phyloP scores from a whole-genome alignment of 768 basidiomycete genomes.

The Paxillus ammoniavirescens region DNA sequence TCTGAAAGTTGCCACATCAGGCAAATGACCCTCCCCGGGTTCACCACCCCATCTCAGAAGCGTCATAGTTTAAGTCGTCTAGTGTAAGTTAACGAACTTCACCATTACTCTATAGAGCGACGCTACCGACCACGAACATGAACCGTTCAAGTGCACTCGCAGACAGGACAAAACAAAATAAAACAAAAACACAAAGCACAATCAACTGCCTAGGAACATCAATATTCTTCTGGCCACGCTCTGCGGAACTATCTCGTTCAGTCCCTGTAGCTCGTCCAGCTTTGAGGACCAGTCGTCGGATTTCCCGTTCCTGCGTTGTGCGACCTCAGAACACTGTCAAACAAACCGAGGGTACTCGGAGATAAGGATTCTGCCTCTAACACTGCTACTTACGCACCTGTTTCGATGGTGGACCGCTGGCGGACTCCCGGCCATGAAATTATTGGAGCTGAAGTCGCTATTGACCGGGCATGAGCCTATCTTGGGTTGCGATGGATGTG shows the following conservation, averaged over 20 bases:
- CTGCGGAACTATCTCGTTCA: slow-evolving; percentile 9
- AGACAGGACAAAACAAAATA: no score
- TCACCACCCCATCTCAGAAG: no score
- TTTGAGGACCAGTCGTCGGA: not conserved
- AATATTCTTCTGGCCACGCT: not conserved
- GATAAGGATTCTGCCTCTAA: not conserved
- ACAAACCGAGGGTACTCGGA: not conserved
- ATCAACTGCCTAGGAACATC: not conserved
- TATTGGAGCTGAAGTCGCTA: not conserved
- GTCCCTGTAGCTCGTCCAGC: slow-evolving; percentile 6
- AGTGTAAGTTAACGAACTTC: no score
- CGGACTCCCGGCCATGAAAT: not conserved
- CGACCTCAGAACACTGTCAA: not conserved
- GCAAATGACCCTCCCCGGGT: slow-evolving; percentile 7
- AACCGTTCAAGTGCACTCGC: no score
- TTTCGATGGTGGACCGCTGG: not conserved
- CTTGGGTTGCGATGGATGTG: not conserved
- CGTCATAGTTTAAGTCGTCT: no score
- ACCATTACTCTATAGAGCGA: no score
- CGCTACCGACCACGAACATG: no score
- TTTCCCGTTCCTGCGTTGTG: not conserved
- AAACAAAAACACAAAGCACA: not conserved
- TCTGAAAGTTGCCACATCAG: slow-evolving; percentile 14
- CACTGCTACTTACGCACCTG: slow-evolving; percentile 16
- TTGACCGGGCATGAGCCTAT: not conserved